Evolutionary conservation across 768 basidiomycete species (phyloP).

Genomic region (Ephemerocybe angulata): DNA sequence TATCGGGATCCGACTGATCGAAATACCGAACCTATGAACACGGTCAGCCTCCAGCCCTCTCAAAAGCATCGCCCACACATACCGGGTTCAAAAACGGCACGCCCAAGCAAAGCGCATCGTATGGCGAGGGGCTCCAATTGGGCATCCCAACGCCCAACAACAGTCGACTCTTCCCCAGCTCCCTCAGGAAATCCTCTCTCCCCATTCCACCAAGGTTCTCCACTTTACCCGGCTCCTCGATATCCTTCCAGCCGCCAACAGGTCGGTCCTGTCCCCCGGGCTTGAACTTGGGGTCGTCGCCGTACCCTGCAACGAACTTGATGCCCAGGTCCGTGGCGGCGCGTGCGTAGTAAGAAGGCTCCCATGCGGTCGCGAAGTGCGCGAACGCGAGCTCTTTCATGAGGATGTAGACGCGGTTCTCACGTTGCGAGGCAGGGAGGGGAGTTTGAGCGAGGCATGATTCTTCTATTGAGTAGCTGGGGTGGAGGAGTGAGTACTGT

Average conservation of each 20-base stretch:
- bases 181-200: constrained; percentile 16
- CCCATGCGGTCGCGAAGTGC: constrained; percentile 8
- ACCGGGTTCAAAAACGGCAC: constrained; percentile 38
- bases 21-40: constrained; percentile 22
- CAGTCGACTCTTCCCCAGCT: constrained; percentile 24
- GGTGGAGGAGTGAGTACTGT: background rate
- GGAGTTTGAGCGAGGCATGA: constrained; percentile 18
- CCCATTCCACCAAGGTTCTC: constrained; percentile 19
- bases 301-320: background rate
- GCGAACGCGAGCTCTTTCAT: constrained; percentile 29
- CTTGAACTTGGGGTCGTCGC: background rate
- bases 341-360: background rate
- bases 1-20: constrained; percentile 22
- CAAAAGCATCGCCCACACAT: too few relatives aligned
- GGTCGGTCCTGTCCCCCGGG: background rate
- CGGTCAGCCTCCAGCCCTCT: background rate
- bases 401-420: constrained; percentile 25
- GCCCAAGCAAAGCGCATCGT: constrained; percentile 33
- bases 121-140: constrained; percentile 27
- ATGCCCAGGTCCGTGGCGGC: background rate
- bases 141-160: constrained; percentile 28
- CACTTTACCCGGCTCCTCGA: background rate
- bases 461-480: constrained; percentile 32
- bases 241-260: background rate
- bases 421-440: constrained; percentile 24